These are phyloP conservation scores for Lyophyllum shimeji DNA, from an alignment of 768 basidiomycete genomes.

Conservation along the genomic window DNA sequence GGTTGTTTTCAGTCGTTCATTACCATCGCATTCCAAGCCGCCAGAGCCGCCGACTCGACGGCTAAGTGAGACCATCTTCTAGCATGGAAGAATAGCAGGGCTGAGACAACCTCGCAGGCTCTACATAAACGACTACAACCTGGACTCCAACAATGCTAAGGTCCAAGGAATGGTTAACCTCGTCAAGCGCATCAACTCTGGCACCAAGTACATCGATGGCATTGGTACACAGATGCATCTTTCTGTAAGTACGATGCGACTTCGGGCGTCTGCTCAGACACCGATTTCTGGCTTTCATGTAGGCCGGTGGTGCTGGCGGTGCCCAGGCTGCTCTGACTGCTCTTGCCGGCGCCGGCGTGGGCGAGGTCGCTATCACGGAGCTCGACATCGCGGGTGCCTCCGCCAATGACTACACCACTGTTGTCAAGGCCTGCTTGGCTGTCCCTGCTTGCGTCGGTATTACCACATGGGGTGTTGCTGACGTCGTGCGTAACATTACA, in stretches of 20 bases:
- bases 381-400: slow-evolving; percentile 39
- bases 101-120: slow-evolving; percentile 17
- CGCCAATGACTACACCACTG: slow-evolving; percentile 41
- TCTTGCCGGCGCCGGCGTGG: slow-evolving; percentile 39
- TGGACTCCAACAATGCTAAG: slow-evolving; percentile 51
- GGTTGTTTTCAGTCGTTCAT: slow-evolving; percentile 39
- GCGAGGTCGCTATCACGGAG: slow-evolving; percentile 49
- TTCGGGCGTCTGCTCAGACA: neutral
- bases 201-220: slow-evolving; percentile 16
- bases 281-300: neutral
- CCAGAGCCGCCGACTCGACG: slow-evolving; percentile 45
- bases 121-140: slow-evolving; percentile 46
- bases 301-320: slow-evolving; percentile 41
- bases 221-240: slow-evolving; percentile 42
- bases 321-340: slow-evolving; percentile 42
- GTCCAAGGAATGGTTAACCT: slow-evolving; percentile 36
- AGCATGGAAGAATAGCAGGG: neutral
- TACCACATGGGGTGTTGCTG: slow-evolving; percentile 51
- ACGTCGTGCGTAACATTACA: slow-evolving; percentile 32
- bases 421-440: slow-evolving; percentile 45
- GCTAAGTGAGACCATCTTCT: slow-evolving; percentile 34
- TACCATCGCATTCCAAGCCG: slow-evolving; percentile 51
- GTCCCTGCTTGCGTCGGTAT: slow-evolving; percentile 43
- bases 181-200: slow-evolving; percentile 32
- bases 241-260: slow-evolving; percentile 9